Evolutionary conservation across 2,329 filamentous ascomycete species (phyloP).

Genomic region (Aureobasidium sp.): DNA sequence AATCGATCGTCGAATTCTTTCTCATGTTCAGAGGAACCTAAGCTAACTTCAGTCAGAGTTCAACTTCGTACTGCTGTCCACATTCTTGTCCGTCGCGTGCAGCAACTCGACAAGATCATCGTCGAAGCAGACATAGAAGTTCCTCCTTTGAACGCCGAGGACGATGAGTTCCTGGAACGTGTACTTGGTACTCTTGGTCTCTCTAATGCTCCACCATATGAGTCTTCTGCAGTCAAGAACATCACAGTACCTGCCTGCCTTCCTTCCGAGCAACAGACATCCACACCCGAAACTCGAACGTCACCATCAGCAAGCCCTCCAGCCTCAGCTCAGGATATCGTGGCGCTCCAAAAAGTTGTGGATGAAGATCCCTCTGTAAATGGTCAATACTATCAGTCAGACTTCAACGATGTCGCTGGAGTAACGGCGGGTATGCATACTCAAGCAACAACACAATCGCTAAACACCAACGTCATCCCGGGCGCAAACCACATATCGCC

Average conservation of each 20-base stretch:
- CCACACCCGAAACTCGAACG: background rate
- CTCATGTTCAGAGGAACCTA: background rate
- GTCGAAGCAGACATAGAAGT: slow-evolving; percentile 11
- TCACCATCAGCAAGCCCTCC: background rate
- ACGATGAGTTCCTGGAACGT: slow-evolving; percentile 34
- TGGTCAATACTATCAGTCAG: background rate
- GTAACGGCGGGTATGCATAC: background rate
- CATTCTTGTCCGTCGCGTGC: background rate
- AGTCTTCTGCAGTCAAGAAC: background rate
- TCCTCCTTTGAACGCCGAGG: slow-evolving; percentile 15
- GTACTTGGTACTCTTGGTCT: slow-evolving; percentile 18
- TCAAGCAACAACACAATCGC: background rate
- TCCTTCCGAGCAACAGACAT: background rate
- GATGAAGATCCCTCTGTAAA: too few relatives aligned
- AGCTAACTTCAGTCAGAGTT: background rate
- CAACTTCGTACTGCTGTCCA: slow-evolving; percentile 7
- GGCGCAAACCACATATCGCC: slow-evolving; percentile 14
- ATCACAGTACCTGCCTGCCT: too few relatives aligned
- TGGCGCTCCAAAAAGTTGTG: background rate
- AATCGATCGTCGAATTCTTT: too few relatives aligned
- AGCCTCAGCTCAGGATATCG: too few relatives aligned
- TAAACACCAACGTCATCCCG: background rate
- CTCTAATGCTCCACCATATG: background rate
- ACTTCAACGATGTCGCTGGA: background rate
- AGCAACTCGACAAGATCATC: slow-evolving; percentile 4